Evolutionary conservation across 495 filamentous ascomycete genomes (phyloP), one percentile per base, ranked within the genome.

Genomic region (Aspergillus taichungensis): DNA sequence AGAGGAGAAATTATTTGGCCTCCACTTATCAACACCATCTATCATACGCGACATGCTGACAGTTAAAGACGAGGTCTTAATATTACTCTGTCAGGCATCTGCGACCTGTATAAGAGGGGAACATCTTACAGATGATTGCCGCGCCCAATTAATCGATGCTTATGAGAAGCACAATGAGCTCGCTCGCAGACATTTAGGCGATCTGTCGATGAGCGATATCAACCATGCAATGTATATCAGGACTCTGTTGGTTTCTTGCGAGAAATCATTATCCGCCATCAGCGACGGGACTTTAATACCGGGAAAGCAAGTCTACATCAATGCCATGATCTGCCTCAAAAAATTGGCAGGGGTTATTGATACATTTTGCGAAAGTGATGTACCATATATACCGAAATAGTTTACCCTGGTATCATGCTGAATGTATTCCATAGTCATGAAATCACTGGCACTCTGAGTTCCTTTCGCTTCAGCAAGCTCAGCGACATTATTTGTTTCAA

Each of bases 81-180:
- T 43, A 34, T 34, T 34, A 43, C 41, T 43, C 13, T 32, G 41
- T 34, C 41, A 14, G 28, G 41, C 41, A 43, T 33, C 41, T 32
- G 41, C 41, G 30, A 33, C 41, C 41, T 30, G 6, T 43, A 43
- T 34, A 43, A 43, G 41, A 34, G 41, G 41, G 30, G 41, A 43
- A 34, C 9, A 43, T 34, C 41, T 43, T 43, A 18, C 41, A 18
- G 41, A 43, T 31, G 41, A 43, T 18, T 43, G 6, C 34, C 41
- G 30, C 41, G 41, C 41, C 34, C 28, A 33, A 43, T 10, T 43
- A 43, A 43, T 43, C 30, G 41, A 43, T 43, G 24, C 24, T 43
- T 43, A 32, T 10, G 13, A 43, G 41, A 43, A 43, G 41, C 41
- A 43, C 41, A 43, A 43, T 34, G 30, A 43, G 41, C 41, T 43